A percentile compares a stretch with the other conserved stretches of the same genome.
Evolutionary conservation across 2,329 filamentous ascomycete genomes (phyloP).

Genomic region (Sarocladium brachiariae): DNA sequence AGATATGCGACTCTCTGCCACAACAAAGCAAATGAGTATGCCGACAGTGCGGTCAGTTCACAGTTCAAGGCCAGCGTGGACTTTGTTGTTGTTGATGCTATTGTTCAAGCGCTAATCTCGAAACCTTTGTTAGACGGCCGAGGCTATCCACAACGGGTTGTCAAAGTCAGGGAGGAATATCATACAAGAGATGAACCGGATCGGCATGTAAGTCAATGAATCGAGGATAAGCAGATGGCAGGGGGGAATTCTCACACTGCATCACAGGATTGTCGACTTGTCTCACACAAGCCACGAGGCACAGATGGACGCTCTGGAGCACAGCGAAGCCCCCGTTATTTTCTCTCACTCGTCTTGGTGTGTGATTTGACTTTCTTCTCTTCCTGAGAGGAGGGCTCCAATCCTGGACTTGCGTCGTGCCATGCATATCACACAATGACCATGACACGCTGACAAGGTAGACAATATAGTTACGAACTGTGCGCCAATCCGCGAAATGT

Average conservation of each 20-base stretch:
- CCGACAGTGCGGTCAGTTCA: neutral
- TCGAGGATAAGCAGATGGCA: too few species aligned
- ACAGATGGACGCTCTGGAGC: slow-evolving; percentile 22
- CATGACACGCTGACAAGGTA: too few species aligned
- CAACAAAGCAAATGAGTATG: slow-evolving; percentile 27
- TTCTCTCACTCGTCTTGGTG: slow-evolving; percentile 25
- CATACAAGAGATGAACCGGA: slow-evolving; percentile 29
- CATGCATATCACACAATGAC: too few species aligned
- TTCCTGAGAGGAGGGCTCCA: too few species aligned
- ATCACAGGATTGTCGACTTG: slow-evolving; percentile 25
- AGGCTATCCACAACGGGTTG: too few species aligned
- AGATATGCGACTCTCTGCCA: slow-evolving; percentile 31
- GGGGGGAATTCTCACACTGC: too few species aligned
- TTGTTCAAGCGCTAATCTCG: too few species aligned
- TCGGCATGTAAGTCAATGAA: slow-evolving; percentile 17
- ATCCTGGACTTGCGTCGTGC: too few species aligned
- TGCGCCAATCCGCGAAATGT: slow-evolving; percentile 29
- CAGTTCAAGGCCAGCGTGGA: too few species aligned
- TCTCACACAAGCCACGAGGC: slow-evolving; percentile 25
- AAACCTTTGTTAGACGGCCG: too few species aligned
- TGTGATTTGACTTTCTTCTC: too few species aligned
- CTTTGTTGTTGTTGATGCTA: too few species aligned
- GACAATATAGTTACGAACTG: slow-evolving; percentile 9
- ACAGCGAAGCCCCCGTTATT: slow-evolving; percentile 23
- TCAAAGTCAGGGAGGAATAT: slow-evolving; percentile 16